phyloP scores from a whole-genome alignment of 768 basidiomycete genomes.

The Lentinula raphanica region DNA sequence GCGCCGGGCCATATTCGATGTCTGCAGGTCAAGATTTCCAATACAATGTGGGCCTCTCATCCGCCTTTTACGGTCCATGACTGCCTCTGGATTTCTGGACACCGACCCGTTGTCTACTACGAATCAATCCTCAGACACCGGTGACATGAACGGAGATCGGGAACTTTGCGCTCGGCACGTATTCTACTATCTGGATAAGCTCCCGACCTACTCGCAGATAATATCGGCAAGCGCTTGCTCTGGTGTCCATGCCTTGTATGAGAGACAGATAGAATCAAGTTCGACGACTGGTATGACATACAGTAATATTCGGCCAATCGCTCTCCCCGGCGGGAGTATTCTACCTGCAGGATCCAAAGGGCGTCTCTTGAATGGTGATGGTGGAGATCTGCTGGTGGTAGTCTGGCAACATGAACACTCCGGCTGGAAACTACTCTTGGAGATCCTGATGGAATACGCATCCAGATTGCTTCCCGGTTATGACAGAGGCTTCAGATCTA shows the following conservation, averaged over 20 bases:
- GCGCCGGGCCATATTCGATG: conserved; percentile 78
- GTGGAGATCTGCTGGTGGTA: conserved; percentile 63
- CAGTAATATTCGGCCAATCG: conserved; percentile 59
- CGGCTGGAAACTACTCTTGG: conserved; percentile 83
- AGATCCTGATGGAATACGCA: conserved; percentile 73
- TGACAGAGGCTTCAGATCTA: conserved; percentile 42
- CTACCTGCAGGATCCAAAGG: conserved; percentile 66
- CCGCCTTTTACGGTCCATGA: conserved; percentile 71
- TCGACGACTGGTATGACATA: conserved; percentile 51
- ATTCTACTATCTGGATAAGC: conserved; percentile 67
- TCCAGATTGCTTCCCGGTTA: conserved; percentile 39
- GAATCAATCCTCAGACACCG: conserved; percentile 37
- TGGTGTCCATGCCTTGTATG: conserved; percentile 69
- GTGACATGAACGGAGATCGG: conserved; percentile 40
- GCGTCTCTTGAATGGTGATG: conserved; percentile 66
- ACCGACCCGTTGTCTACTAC: conserved; percentile 61
- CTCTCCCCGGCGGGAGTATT: conserved; percentile 69
- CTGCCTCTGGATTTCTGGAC: conserved; percentile 70
- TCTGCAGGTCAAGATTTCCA: conserved; percentile 79
- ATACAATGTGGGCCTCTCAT: conserved; percentile 67
- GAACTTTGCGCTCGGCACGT: conserved; percentile 63
- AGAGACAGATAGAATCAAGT: conserved; percentile 54
- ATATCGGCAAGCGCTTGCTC: conserved; percentile 57
- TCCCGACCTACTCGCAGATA: conserved; percentile 72
- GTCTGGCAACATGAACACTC: conserved; percentile 80